A percentile compares a stretch with the other conserved stretches of the same genome.
Conservation (phyloP, 116 monocot species). For the Posidonia oceanica region DNA sequence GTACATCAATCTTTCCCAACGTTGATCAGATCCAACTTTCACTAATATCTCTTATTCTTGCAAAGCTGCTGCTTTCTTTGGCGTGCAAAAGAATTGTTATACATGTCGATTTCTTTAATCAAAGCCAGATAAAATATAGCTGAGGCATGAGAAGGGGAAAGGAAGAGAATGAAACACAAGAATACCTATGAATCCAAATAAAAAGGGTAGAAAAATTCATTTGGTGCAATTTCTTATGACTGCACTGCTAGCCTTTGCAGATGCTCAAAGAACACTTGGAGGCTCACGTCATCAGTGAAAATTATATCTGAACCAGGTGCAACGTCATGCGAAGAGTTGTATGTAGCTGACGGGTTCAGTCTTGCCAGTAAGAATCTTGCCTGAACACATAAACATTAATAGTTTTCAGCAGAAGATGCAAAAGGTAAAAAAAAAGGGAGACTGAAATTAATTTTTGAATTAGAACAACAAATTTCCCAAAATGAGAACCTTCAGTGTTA, state of each 20-base stretch:
- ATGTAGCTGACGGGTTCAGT: conserved; percentile 86
- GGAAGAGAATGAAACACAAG: neutral
- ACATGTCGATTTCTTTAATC: neutral
- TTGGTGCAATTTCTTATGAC: conserved; percentile 26
- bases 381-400: conserved; percentile 23
- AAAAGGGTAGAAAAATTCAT: neutral
- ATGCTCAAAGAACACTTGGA: conserved; percentile 94
- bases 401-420: neutral
- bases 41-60: too few relatives aligned
- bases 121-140: neutral
- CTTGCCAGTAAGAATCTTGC: conserved; percentile 94
- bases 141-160: neutral
- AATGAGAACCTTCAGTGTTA: too few relatives aligned
- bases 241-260: conserved; percentile 91
- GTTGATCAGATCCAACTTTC: too few relatives aligned
- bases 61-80: too few relatives aligned
- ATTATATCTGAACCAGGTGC: conserved; percentile 83
- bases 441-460: neutral
- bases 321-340: conserved; percentile 63
- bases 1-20: too few relatives aligned
- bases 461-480: neutral
- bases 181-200: neutral
- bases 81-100: too few relatives aligned
- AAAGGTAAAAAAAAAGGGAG: neutral
- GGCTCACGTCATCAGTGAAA: conserved; percentile 92